Percentiles rank a stretch among this genome's conserved stretches.
phyloP scores from a whole-genome alignment of 2,329 filamentous ascomycete species.

The Cordyceps javanica region DNA sequence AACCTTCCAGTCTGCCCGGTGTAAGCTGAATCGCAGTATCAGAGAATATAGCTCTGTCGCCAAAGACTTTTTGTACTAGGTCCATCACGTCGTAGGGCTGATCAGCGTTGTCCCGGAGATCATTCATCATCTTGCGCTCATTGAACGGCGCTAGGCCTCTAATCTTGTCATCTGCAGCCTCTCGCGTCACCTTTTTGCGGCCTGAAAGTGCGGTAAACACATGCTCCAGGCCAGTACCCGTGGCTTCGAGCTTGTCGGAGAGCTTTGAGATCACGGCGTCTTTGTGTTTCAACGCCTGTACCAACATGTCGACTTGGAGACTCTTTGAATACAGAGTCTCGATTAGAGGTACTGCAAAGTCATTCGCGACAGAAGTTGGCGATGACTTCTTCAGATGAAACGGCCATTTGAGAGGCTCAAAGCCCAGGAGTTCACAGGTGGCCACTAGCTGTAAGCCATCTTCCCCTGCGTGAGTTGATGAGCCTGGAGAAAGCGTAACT shows the following conservation, averaged over 20 bases:
- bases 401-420: conserved; percentile 60
- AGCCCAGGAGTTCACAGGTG: conserved; percentile 56
- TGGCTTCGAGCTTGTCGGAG: conserved; percentile 47
- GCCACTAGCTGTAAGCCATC: conserved; percentile 46
- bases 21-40: conserved; percentile 24
- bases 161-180: conserved; percentile 40
- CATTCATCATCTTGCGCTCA: conserved; percentile 31
- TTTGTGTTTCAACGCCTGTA: conserved; percentile 40
- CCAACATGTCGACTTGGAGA: conserved; percentile 37
- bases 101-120: conserved; percentile 20
- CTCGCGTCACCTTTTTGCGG: conserved; percentile 40
- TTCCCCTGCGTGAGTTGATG: conserved; percentile 27
- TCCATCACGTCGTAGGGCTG: conserved; percentile 25
- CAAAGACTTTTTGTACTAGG: conserved; percentile 39
- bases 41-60: conserved; percentile 26
- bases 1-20: conserved; percentile 35
- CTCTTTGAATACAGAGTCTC: conserved; percentile 36
- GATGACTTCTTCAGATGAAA: conserved; percentile 47
- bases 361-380: conserved; percentile 36
- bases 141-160: conserved; percentile 47
- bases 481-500: conserved; percentile 35
- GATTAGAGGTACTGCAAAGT: conserved; percentile 47
- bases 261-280: conserved; percentile 45
- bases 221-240: conserved; percentile 45
- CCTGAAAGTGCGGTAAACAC: conserved; percentile 46